These are phyloP conservation scores for Russula emetica DNA, from an alignment of 768 basidiomycete genomes.

Conservation along the genomic window DNA sequence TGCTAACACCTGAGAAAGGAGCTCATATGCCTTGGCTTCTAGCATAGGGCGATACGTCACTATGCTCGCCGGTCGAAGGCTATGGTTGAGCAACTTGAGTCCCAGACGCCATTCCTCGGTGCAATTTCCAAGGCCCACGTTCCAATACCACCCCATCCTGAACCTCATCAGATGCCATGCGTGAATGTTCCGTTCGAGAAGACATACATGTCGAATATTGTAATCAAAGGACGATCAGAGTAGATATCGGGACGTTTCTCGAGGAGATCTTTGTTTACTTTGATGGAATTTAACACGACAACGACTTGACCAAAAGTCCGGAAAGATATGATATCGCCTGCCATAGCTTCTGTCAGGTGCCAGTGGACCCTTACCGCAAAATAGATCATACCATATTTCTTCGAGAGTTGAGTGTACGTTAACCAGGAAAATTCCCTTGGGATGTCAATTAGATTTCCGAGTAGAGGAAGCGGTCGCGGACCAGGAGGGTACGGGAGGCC, in stretches of 20 bases:
- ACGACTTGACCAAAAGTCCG: slow-evolving; percentile 44
- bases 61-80: neutral
- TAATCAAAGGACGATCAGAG: slow-evolving; percentile 5
- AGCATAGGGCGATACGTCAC: slow-evolving; percentile 2
- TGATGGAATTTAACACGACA: slow-evolving; percentile 46
- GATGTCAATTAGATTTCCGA: slow-evolving; percentile 18
- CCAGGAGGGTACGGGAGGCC: slow-evolving; percentile 16
- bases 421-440: slow-evolving; percentile 15
- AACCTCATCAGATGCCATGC: neutral
- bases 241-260: slow-evolving; percentile 46
- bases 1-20: slow-evolving; percentile 5
- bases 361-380: neutral
- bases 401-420: neutral
- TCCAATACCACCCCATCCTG: slow-evolving; percentile 9
- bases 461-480: slow-evolving; percentile 10
- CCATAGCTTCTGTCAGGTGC: neutral
- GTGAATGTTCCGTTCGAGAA: neutral
- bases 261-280: slow-evolving; percentile 45
- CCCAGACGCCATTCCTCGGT: neutral
- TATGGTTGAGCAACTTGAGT: slow-evolving; percentile 14
- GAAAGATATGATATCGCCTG: slow-evolving; percentile 22
- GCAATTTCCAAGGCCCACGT: neutral
- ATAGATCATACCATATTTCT: neutral
- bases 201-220: slow-evolving; percentile 13
- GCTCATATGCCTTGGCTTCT: neutral